These are phyloP conservation scores for Quercus lobata DNA, from an alignment of 331 rosid genomes.

Conservation along the genomic window DNA sequence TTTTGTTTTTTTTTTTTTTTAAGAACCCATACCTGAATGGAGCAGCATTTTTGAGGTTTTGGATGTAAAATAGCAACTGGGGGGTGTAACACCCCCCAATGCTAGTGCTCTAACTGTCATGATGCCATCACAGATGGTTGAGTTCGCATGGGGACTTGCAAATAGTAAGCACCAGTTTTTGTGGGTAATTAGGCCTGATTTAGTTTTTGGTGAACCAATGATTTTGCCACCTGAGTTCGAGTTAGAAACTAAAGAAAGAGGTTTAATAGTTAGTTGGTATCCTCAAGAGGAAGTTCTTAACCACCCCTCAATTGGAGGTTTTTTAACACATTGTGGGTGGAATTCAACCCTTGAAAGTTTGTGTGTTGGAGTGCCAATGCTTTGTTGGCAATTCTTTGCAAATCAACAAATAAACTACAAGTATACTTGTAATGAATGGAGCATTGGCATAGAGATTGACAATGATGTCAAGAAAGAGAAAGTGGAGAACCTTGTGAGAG, in stretches of 20 bases:
- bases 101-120: no score
- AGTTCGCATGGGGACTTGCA: constrained; percentile 21
- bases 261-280: constrained; percentile 39
- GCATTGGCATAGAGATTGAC: constrained; percentile 13
- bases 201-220: not conserved
- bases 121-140: not conserved
- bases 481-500: constrained; percentile 1
- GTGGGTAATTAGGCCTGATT: not conserved
- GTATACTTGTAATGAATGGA: no score
- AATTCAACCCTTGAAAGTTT: no score
- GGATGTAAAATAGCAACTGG: no score
- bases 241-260: constrained; percentile 13
- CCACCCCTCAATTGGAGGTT: constrained; percentile 34
- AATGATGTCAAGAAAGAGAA: constrained; percentile 5
- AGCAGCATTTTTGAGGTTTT: no score
- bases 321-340: constrained; percentile 11
- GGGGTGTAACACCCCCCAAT: no score
- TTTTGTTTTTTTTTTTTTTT: no score
- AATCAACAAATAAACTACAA: constrained; percentile 29
- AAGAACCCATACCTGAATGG: no score
- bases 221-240: not conserved
- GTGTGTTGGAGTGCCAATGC: constrained; percentile 25
- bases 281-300: constrained; percentile 39
- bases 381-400: constrained; percentile 36
- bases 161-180: not conserved